Conservation (phyloP, 805 yeast genomes). For the Alloascoidea africana region DNA sequence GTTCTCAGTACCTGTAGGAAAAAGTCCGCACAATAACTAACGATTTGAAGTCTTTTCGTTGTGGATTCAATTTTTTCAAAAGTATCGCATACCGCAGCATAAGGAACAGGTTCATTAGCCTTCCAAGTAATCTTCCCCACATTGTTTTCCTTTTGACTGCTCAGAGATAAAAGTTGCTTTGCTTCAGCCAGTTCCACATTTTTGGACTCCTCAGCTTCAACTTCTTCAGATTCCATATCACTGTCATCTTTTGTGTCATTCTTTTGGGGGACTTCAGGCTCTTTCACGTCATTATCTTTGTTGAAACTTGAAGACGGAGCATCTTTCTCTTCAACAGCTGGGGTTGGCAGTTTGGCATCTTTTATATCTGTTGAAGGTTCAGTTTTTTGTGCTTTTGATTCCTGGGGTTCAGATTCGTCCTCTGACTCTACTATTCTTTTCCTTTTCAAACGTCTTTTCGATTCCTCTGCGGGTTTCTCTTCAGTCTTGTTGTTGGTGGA, state of each 20-base stretch:
- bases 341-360: neutral
- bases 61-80: constrained; percentile 72
- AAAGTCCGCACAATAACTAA: constrained; percentile 59
- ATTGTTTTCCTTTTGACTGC: neutral
- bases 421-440: too few species aligned
- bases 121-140: constrained; percentile 1
- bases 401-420: too few species aligned
- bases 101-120: constrained; percentile 14
- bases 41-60: constrained; percentile 71
- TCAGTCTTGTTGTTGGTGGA: too few species aligned
- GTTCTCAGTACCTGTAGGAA: constrained; percentile 45
- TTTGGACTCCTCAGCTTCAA: constrained; percentile 2
- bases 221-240: neutral
- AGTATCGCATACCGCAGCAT: constrained; percentile 35
- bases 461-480: too few species aligned
- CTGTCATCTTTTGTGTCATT: neutral
- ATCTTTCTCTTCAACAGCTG: constrained; percentile 2
- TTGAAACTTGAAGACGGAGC: neutral
- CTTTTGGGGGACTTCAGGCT: neutral
- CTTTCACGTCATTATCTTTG: neutral
- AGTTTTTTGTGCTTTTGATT: too few species aligned
- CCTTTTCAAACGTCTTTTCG: too few species aligned
- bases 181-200: constrained; percentile 1
- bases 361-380: too few species aligned
- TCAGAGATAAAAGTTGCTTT: neutral